Base-by-base conservation (phyloP, 306 rosid genomes). In the Phaseolus lunatus region DNA sequence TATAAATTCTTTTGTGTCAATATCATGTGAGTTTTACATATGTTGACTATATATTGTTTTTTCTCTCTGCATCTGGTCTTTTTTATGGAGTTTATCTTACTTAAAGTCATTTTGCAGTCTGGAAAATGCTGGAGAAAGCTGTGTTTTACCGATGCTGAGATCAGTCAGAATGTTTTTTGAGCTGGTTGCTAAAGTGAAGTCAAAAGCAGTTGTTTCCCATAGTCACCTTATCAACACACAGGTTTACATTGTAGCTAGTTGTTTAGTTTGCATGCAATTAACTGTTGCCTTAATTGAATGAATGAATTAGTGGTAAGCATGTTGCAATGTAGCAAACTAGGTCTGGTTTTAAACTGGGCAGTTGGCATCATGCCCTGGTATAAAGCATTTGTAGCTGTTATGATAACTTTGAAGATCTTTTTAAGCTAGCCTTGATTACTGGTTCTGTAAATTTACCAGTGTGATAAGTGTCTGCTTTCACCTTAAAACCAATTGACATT, bases 41-140 rank as follows among this genome's bases (percentile, higher is more conserved):
- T 45, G 15, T 37, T 64, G 64, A 76, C 50, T 39, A 29, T 61
- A 64, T 37, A 15, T 57, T 65, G 59, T 75, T 50, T 79, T 18
- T 29, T 19, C 53, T 45, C 10, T 9, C 22, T 7, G 48, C 59
- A 18, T 70, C 56, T 67, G 35, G 52, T 64, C 47, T 63, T 75
- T 29, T 41, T 43, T 66, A 33, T 75, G 37, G 29, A 39, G 66
- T 66, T 64, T 62, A 75, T 67, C 81, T 75, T 65, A 80, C 65
- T 33, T 62, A 57, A 71, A 41, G 62, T 67, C 67, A 18, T 78
- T 80, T 78, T 87, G 85, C 90, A 94, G 97, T 88, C 95, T 94
- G 43, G 95, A 94, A 85, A 92, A 92, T 84, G 97, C 98, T 68
- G 98, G 97, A 78, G 98, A 94, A 89, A 78, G 85, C 71, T 92